Evolutionary conservation across 768 basidiomycete species (phyloP), one percentile per base, ranked within the genome.

Genomic region (Mycena vulgaris): DNA sequence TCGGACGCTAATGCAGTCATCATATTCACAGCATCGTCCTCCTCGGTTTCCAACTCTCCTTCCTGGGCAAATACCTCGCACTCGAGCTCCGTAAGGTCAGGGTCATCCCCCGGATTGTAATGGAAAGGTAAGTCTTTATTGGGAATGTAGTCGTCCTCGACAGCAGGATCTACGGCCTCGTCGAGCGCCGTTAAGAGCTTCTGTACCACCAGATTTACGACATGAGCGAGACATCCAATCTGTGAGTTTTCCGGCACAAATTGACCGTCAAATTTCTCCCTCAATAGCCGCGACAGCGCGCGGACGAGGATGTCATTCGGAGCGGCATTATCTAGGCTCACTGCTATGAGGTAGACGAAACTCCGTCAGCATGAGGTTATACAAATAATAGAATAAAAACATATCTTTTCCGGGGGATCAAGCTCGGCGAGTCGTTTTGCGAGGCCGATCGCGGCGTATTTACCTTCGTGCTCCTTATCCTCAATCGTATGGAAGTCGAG

Each of bases 181-280:
- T 57, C 70, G 4, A 80, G 63, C 0, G 31, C 49, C 21, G 61
- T 31, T 0, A 83, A 72, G 14, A 82, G 66, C 31, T 76, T 75
- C 67, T 83, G 83, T 19, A 82, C 79, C 4, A 81, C 77, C 21
- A 83, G 78, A 59, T 83, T 83, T 53, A 81, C 73, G 23, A 81
- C 77, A 63, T 83, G 82, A 2, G 72, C 74, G 0, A 81, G 64
- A 63, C 82, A 83, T 2, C 75, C 78, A 39, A 82, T 80, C 21
- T 82, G 82, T 23, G 45, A 60, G 65, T 59, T 66, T 4, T 35
- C 65, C 3, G 78, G 75, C 21, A 62, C 63, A 39, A 72, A 70
- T 30, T 74, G 71, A 27, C 81, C 73, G 1, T 75, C 77, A 66
- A 79, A 82, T 21, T 69, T 67, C 5, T 71, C 53, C 16, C 77